Percentiles rank a stretch among this genome's conserved stretches.
Evolutionary conservation across 371 early-diverging fungal species (phyloP).

Genomic region (Batkoa obscura): DNA sequence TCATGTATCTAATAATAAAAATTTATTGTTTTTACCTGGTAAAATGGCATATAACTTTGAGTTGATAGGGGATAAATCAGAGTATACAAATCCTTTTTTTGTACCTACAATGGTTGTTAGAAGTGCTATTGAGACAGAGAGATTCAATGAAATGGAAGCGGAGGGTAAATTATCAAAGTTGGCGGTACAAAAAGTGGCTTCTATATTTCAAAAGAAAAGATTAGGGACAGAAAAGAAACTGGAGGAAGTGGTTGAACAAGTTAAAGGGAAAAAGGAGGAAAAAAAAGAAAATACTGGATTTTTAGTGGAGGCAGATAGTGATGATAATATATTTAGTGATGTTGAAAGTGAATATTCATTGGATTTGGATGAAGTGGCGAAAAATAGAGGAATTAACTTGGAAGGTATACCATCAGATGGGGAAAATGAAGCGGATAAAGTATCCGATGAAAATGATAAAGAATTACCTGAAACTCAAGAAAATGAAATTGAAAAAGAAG

Average conservation of each 20-base stretch:
- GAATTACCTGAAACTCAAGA: no score
- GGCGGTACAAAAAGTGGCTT: no score
- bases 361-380: conserved; percentile 15
- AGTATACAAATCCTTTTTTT: conserved; percentile 30
- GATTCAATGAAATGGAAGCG: conserved; percentile 17
- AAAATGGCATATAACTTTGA: conserved; percentile 66
- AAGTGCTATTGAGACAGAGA: conserved; percentile 36
- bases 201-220: no score
- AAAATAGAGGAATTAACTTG: no score
- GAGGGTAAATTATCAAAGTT: conserved; percentile 42
- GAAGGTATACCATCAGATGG: no score
- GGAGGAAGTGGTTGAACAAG: conserved; percentile 48
- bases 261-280: conserved; percentile 17
- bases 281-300: not conserved
- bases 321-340: conserved; percentile 76
- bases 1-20: conserved; percentile 19
- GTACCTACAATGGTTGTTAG: conserved; percentile 59
- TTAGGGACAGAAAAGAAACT: conserved; percentile 20
- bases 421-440: no score
- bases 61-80: conserved; percentile 27
- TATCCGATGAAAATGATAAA: no score
- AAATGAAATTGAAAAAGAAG: no score
- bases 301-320: conserved; percentile 23
- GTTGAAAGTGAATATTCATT: conserved; percentile 59
- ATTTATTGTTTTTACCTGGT: conserved; percentile 57